These are phyloP conservation scores for Citrullus mucosospermus DNA, from an alignment of 306 rosid genomes.

Conservation along the genomic window DNA sequence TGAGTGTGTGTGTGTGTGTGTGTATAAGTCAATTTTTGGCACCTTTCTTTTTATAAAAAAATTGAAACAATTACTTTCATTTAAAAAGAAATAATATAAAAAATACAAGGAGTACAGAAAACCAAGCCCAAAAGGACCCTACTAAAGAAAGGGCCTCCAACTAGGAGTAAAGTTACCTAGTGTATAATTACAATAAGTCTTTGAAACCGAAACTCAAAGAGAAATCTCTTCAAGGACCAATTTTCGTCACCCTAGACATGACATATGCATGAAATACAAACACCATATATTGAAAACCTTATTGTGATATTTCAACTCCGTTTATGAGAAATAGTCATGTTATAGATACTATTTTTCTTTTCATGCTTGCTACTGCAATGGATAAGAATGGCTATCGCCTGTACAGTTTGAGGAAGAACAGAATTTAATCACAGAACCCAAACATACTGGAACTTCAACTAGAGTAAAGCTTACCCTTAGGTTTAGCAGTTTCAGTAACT, in stretches of 20 bases:
- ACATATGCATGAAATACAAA: not conserved
- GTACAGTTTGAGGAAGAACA: not conserved
- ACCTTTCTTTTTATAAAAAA: too few relatives aligned
- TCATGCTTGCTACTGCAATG: not conserved
- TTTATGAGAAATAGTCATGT: not conserved
- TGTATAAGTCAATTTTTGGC: too few relatives aligned
- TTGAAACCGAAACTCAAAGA: too few relatives aligned
- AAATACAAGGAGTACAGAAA: too few relatives aligned
- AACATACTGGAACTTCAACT: not conserved
- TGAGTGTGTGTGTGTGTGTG: too few relatives aligned
- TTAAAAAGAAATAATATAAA: too few relatives aligned
- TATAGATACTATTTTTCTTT: not conserved
- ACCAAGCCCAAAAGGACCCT: too few relatives aligned
- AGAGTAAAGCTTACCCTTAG: conserved; percentile 41
- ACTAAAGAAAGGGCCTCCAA: too few relatives aligned
- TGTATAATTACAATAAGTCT: too few relatives aligned
- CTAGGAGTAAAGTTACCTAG: too few relatives aligned
- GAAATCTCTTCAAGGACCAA: too few relatives aligned
- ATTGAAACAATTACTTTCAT: too few relatives aligned
- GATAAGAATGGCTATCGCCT: not conserved
- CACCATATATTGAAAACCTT: not conserved
- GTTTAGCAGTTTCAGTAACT: conserved; percentile 28
- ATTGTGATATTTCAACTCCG: not conserved
- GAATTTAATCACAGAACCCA: not conserved
- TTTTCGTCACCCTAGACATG: not conserved